phyloP scores from a whole-genome alignment of 2,329 filamentous ascomycete genomes.

The Diaporthe eres region DNA sequence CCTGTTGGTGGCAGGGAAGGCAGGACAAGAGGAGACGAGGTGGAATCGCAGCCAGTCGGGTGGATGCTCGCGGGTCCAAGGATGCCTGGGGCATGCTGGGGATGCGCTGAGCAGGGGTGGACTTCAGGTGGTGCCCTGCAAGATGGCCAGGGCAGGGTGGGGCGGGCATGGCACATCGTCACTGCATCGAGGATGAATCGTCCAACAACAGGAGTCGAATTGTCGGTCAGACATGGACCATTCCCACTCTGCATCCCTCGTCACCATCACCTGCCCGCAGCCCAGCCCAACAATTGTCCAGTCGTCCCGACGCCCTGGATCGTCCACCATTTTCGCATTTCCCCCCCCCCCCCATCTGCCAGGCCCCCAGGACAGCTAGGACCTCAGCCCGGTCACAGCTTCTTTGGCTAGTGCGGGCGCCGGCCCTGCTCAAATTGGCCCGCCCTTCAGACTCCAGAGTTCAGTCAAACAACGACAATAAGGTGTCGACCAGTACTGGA shows the following conservation, averaged over 20 bases:
- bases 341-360: background rate
- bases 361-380: background rate
- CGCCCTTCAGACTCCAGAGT: background rate
- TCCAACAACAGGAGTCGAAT: constrained; percentile 24
- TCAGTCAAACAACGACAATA: background rate
- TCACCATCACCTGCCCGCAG: constrained; percentile 1
- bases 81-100: constrained; percentile 27
- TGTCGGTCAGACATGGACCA: constrained; percentile 28
- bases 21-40: constrained; percentile 30
- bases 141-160: constrained; percentile 18
- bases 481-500: background rate
- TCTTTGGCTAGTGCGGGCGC: constrained; percentile 3
- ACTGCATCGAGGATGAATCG: constrained; percentile 29
- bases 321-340: background rate
- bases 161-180: constrained; percentile 11
- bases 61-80: constrained; percentile 28
- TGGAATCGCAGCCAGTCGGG: constrained; percentile 24
- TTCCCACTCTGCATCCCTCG: constrained; percentile 23
- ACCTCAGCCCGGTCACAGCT: constrained; percentile 13
- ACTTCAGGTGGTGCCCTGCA: constrained; percentile 18
- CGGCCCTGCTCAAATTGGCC: background rate
- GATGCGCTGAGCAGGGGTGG: constrained; percentile 22
- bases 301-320: constrained; percentile 16
- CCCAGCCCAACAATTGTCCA: constrained; percentile 25
- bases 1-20: constrained; percentile 34